Conservation (phyloP, 208 protist species). For the Leptomonas pyrrhocoris region DNA sequence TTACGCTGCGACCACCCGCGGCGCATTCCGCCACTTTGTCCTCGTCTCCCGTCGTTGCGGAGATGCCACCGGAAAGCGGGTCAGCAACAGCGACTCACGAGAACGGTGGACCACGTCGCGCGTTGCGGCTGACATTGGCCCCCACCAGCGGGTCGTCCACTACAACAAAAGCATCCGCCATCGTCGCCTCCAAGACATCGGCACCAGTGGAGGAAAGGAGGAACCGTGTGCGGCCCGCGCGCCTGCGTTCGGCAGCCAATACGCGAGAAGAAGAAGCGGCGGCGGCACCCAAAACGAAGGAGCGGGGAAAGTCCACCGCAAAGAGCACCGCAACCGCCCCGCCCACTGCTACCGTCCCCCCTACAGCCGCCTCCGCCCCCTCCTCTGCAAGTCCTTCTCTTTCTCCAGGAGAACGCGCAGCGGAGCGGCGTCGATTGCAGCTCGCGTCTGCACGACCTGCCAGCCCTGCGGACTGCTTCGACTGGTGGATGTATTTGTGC, state of each 20-base stretch:
- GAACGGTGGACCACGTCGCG: background rate
- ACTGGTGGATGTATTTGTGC: slow-evolving; percentile 39
- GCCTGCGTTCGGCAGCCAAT: background rate
- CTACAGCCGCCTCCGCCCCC: background rate
- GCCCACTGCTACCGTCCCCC: background rate
- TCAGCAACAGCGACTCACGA: background rate
- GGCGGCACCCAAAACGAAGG: background rate
- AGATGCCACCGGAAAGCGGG: background rate
- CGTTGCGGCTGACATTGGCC: slow-evolving; percentile 2
- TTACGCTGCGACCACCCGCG: background rate
- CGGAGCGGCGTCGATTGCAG: slow-evolving; percentile 17
- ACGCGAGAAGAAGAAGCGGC: background rate
- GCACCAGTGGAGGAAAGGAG: background rate
- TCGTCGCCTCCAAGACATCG: background rate
- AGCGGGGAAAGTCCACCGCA: background rate
- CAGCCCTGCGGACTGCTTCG: slow-evolving; percentile 24
- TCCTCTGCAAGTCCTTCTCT: background rate
- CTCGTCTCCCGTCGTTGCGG: background rate
- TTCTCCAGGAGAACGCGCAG: background rate
- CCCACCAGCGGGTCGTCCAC: background rate
- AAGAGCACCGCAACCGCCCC: background rate
- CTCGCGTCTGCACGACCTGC: slow-evolving; percentile 8
- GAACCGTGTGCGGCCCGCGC: background rate
- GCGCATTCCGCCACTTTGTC: background rate
- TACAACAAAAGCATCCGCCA: background rate